Evolutionary conservation across 352 stramenopile genomes (phyloP), one percentile per base, ranked within the genome.

Genomic region (Blastocystis sp.): DNA sequence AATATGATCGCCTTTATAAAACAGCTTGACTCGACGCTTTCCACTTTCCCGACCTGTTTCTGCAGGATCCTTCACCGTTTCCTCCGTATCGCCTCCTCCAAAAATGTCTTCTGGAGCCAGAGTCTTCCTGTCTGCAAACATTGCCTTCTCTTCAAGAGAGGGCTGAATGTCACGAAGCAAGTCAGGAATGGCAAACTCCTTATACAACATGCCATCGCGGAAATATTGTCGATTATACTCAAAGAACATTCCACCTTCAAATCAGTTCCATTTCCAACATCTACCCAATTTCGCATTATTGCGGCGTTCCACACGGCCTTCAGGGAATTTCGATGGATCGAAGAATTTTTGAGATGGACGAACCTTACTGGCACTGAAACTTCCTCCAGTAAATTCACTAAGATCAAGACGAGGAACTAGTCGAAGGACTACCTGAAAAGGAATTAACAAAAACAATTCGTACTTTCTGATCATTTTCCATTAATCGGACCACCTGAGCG

Each of bases 361-460:
- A 37, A 90, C 73, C 30, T 66, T 68, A 27, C 42, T 40, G 9
- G 81, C 81, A 35, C n/a, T 58, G 69, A 59, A 68, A n/a, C 56
- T 59, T 35, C 87, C 37, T 19, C 70, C 54, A 22, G 51, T 40
- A 19, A 66, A 54, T 68, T 90, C 68, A 15, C 27, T 54, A 58
- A 90, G 89, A 76, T 90, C 87, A 24, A 90, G 58, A 15, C 87
- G 87, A 35, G 87, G 87, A 13, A 90, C 87, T 3, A 90, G 53
- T 44, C 88, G 51, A 40, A 90, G 33, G 6, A 90, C 68, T 3
- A 88, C 87, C 69, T 78, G 15, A 6, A n/a, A 33, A 13, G 27
- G 13, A 62, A 13, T 3, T 3, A 62, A 33, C 13, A 62, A 62
- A 62, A 62, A 13, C 3, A 48, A 48, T 48, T 33, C 19, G 3